Percentiles rank a stretch among this genome's conserved stretches.
These are phyloP conservation scores for Pythium guiyangense DNA, from an alignment of 352 stramenopile species.

Conservation along the genomic window DNA sequence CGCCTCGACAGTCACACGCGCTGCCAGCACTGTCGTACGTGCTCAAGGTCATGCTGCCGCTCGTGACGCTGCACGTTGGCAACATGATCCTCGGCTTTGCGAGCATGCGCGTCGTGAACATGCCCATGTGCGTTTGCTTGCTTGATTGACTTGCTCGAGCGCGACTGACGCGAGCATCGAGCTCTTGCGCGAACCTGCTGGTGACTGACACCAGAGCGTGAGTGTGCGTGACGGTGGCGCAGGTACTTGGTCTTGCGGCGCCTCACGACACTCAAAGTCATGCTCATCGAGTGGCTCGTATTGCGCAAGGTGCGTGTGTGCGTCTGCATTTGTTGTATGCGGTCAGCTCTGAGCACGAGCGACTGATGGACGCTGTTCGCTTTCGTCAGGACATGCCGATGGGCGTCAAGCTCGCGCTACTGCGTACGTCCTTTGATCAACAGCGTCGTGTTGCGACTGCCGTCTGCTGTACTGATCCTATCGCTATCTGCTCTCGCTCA, in stretches of 20 bases:
- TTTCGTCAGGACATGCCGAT: conserved; percentile 30
- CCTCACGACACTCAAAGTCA: conserved; percentile 69
- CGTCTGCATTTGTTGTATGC: neutral
- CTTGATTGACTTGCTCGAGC: too few species aligned
- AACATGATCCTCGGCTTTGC: conserved; percentile 70
- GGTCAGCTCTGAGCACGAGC: neutral
- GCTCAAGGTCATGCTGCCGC: conserved; percentile 37
- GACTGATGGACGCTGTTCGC: neutral
- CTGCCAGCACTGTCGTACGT: conserved; percentile 7
- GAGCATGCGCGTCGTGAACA: conserved; percentile 61
- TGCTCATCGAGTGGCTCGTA: conserved; percentile 76
- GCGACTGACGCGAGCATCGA: too few species aligned
- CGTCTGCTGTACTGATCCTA: too few species aligned
- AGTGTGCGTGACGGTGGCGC: neutral
- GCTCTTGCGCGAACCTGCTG: too few species aligned
- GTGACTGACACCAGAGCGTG: neutral
- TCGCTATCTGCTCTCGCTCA: too few species aligned
- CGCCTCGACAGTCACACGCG: neutral
- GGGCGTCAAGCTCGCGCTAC: conserved; percentile 50
- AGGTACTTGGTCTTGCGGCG: conserved; percentile 63
- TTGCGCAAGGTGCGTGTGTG: conserved; percentile 37
- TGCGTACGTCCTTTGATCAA: conserved; percentile 24
- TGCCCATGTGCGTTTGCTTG: conserved; percentile 52
- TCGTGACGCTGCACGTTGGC: conserved; percentile 45
- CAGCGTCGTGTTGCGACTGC: neutral